Conservation (phyloP, 1,139 yeast genomes). For the Groenewaldozyma sp. region DNA sequence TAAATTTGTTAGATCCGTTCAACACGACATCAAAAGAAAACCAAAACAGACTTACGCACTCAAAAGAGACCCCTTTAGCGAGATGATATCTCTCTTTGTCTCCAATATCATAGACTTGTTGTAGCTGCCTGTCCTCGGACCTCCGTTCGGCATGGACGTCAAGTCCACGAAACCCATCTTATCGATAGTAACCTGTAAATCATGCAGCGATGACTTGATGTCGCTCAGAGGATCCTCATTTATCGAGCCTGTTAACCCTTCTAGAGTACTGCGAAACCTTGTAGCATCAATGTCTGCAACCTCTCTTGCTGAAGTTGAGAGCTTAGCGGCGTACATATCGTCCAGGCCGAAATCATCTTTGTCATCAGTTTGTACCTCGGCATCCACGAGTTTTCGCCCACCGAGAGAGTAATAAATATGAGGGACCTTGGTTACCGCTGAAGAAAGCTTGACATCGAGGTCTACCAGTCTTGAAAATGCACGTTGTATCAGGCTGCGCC, state of each 20-base stretch:
- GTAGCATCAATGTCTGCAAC: conserved; percentile 1
- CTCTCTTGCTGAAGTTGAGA: not conserved
- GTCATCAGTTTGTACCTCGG: conserved; percentile 27
- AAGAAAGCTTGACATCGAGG: conserved; percentile 17
- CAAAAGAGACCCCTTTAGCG: conserved; percentile 26
- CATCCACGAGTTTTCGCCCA: conserved; percentile 17
- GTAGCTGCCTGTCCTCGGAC: not conserved
- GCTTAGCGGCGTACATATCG: conserved; percentile 1
- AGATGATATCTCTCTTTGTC: conserved; percentile 27
- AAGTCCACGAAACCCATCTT: conserved; percentile 8
- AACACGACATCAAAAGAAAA: no score
- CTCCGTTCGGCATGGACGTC: not conserved
- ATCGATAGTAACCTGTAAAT: conserved; percentile 6
- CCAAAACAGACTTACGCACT: conserved; percentile 12
- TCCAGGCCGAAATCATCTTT: conserved; percentile 7
- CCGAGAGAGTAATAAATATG: conserved; percentile 13
- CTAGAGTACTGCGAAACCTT: conserved; percentile 10
- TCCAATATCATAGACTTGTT: conserved; percentile 8
- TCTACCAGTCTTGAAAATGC: conserved; percentile 17
- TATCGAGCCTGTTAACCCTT: conserved; percentile 8
- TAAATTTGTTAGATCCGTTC: not conserved
- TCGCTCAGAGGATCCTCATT: conserved; percentile 9
- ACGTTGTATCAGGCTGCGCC: conserved; percentile 24
- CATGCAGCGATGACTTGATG: conserved; percentile 3
- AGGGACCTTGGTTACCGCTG: conserved; percentile 18